A percentile compares a stretch with the other conserved stretches of the same genome.
These are phyloP conservation scores for Metschnikowia kofuensis DNA, from an alignment of 805 yeast species.

Conservation along the genomic window DNA sequence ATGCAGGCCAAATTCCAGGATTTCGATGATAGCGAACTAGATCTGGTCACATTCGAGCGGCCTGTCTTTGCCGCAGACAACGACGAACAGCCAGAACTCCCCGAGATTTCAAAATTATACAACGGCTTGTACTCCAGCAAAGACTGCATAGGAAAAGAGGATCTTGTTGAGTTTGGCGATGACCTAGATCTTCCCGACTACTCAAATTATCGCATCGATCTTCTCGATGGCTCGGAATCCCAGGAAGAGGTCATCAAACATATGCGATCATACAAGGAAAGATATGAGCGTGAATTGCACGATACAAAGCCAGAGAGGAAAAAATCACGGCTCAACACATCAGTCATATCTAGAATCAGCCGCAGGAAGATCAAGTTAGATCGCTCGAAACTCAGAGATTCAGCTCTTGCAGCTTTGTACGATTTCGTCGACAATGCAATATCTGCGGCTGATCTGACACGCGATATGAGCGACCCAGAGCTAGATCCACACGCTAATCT, in stretches of 20 bases:
- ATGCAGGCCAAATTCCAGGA: constrained; percentile 20
- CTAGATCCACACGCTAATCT: background rate
- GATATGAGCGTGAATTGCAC: background rate
- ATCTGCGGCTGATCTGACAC: background rate
- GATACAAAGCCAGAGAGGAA: background rate
- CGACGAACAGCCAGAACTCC: background rate
- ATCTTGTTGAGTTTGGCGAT: constrained; percentile 12
- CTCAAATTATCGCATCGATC: constrained; percentile 18
- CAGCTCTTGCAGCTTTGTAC: constrained; percentile 1
- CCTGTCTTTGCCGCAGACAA: constrained; percentile 20
- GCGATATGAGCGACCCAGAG: background rate
- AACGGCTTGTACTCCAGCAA: constrained; percentile 9
- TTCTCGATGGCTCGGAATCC: constrained; percentile 4
- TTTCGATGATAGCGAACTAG: constrained; percentile 27
- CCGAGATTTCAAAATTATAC: constrained; percentile 16
- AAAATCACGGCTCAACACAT: background rate
- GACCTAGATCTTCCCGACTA: constrained; percentile 7
- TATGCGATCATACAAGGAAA: constrained; percentile 2
- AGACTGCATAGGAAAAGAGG: constrained; percentile 8
- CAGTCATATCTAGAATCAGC: background rate
- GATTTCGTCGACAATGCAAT: background rate
- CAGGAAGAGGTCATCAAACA: constrained; percentile 9
- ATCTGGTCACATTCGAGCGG: constrained; percentile 32
- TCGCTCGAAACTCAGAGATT: background rate
- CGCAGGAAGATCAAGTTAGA: background rate